Percentiles rank a stretch among this genome's conserved stretches.
Evolutionary conservation across 306 rosid genomes (phyloP).

Genomic region (Rosa rugosa): DNA sequence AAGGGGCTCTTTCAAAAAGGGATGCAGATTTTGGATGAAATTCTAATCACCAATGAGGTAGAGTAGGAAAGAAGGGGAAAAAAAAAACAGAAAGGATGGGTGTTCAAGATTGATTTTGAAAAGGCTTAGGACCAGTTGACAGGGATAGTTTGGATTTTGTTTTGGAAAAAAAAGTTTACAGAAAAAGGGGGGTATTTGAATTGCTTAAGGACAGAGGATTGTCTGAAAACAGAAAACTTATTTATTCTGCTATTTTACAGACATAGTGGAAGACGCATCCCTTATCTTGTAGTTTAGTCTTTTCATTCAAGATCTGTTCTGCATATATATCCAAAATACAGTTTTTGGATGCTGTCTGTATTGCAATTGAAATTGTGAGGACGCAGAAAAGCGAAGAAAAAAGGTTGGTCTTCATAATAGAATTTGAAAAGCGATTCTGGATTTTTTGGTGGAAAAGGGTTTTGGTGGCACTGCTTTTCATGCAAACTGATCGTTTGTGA

Average conservation of each 20-base stretch:
- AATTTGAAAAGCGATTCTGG: neutral
- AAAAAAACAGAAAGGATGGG: neutral
- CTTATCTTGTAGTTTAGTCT: neutral
- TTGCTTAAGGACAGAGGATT: too few species aligned
- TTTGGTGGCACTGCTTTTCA: neutral
- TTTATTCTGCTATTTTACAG: too few species aligned
- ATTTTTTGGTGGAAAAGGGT: neutral
- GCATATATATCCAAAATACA: neutral
- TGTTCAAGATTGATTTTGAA: neutral
- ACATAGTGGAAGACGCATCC: neutral
- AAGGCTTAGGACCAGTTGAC: too few species aligned
- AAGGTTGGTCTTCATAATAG: neutral
- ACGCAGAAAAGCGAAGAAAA: neutral
- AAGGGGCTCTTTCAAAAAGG: neutral
- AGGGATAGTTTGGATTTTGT: too few species aligned
- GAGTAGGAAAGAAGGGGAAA: neutral
- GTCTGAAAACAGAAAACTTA: too few species aligned
- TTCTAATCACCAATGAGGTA: neutral
- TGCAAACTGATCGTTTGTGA: constrained; percentile 9
- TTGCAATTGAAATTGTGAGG: neutral
- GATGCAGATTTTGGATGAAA: neutral
- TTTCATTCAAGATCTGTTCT: neutral
- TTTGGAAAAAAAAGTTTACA: too few species aligned
- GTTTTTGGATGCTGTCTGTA: neutral
- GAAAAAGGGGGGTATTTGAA: too few species aligned